Percentiles rank a stretch among this genome's conserved stretches.
Evolutionary conservation across 345 rosid genomes (phyloP).

Genomic region (Citrus unshiu): DNA sequence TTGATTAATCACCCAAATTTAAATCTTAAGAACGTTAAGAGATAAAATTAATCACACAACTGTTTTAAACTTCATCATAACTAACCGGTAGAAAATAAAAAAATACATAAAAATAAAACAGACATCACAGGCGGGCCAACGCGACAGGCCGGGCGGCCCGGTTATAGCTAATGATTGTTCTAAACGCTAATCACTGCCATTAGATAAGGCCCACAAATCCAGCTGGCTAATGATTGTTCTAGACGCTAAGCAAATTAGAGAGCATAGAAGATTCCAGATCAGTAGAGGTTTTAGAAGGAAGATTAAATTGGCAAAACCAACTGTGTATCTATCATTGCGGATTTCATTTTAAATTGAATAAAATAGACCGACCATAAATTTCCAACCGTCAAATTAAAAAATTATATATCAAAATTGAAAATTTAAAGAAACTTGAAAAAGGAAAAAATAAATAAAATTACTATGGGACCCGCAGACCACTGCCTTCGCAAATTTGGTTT

Average conservation of each 20-base stretch:
- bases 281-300: no score
- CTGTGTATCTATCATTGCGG: neutral
- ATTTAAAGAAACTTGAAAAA: neutral
- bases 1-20: no score
- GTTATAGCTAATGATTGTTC: neutral
- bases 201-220: neutral
- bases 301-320: no score
- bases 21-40: no score
- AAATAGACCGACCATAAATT: neutral
- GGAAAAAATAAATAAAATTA: neutral
- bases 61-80: neutral
- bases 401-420: no score
- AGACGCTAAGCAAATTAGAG: no score
- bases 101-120: no score
- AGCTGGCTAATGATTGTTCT: neutral
- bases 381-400: neutral
- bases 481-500: neutral
- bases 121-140: neutral
- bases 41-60: no score
- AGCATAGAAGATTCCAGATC: neutral
- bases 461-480: neutral
- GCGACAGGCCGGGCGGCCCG: neutral
- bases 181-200: no score
- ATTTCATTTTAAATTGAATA: neutral
- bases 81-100: neutral